Evolutionary conservation across 805 yeast species (phyloP).

Genomic region (Isabelozyma heimii): DNA sequence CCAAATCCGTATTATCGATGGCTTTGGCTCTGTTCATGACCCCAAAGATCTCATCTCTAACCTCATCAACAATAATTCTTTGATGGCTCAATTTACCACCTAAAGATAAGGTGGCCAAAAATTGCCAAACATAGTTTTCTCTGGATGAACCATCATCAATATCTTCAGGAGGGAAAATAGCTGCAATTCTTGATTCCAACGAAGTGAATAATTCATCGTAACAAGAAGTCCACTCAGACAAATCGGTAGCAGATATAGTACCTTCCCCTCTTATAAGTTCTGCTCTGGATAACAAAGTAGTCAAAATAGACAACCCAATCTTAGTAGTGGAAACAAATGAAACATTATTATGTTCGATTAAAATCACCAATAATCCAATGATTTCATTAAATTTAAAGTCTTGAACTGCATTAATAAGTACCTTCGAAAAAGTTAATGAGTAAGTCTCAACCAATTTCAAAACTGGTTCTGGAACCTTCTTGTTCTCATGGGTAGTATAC

Average conservation of each 20-base stretch:
- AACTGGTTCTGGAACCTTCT: slow-evolving; percentile 52
- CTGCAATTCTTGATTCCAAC: slow-evolving; percentile 71
- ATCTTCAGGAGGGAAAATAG: slow-evolving; percentile 68
- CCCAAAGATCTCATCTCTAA: slow-evolving; percentile 88
- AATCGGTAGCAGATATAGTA: slow-evolving; percentile 50
- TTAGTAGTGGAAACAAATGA: slow-evolving; percentile 67
- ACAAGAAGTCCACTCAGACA: slow-evolving; percentile 71
- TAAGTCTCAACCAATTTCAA: slow-evolving; percentile 69
- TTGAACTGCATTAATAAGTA: slow-evolving; percentile 77
- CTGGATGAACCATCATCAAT: slow-evolving; percentile 57
- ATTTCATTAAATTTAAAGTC: slow-evolving; percentile 80
- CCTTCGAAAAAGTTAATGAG: slow-evolving; percentile 77
- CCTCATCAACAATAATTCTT: slow-evolving; percentile 90
- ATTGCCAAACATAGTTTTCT: slow-evolving; percentile 85
- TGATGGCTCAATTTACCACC: slow-evolving; percentile 91
- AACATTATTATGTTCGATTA: slow-evolving; percentile 69
- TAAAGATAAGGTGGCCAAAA: slow-evolving; percentile 87
- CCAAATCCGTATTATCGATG: slow-evolving; percentile 47
- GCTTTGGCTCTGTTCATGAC: slow-evolving; percentile 77
- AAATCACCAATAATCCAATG: slow-evolving; percentile 66
- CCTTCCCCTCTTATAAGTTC: slow-evolving; percentile 89
- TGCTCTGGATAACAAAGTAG: slow-evolving; percentile 88
- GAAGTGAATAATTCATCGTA: slow-evolving; percentile 80
- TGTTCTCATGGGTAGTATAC: slow-evolving; percentile 57
- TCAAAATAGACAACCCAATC: slow-evolving; percentile 81